phyloP scores from a whole-genome alignment of 441 rosid species.

The Theobroma grandiflorum region DNA sequence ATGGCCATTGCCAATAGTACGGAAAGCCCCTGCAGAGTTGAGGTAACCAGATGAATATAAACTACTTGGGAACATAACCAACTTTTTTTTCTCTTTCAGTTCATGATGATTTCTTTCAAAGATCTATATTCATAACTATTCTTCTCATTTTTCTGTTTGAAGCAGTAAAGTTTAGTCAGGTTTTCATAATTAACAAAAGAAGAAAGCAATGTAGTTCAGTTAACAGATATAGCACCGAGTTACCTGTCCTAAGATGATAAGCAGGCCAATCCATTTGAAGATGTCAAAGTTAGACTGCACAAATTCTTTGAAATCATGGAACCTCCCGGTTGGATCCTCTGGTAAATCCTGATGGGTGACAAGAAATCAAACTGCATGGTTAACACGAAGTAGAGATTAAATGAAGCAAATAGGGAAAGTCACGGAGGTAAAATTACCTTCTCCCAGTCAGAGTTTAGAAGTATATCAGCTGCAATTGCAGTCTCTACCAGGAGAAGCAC shows the following conservation, averaged over 20 bases:
- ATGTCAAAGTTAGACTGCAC: slow-evolving; percentile 49
- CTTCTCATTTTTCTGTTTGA: too few species aligned
- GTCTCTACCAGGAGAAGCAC: slow-evolving; percentile 51
- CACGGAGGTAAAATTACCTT: slow-evolving; percentile 37
- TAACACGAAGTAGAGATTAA: background rate
- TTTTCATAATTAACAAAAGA: too few species aligned
- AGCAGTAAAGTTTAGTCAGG: too few species aligned
- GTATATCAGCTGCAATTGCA: slow-evolving; percentile 49
- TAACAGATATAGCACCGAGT: background rate
- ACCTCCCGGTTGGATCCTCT: slow-evolving; percentile 61
- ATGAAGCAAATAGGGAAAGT: background rate
- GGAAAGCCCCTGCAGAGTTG: slow-evolving; percentile 46
- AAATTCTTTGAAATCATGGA: slow-evolving; percentile 53
- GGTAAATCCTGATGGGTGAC: slow-evolving; percentile 55
- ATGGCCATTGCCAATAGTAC: slow-evolving; percentile 47
- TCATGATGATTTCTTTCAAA: too few species aligned
- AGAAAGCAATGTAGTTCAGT: background rate
- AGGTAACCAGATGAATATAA: background rate
- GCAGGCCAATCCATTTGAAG: slow-evolving; percentile 52
- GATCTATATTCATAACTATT: background rate
- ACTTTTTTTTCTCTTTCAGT: too few species aligned
- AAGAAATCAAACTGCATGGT: background rate
- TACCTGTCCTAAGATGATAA: slow-evolving; percentile 55
- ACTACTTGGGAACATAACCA: background rate
- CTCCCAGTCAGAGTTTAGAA: slow-evolving; percentile 63